phyloP scores from a whole-genome alignment of 345 rosid species.

The Cardamine resedifolia region DNA sequence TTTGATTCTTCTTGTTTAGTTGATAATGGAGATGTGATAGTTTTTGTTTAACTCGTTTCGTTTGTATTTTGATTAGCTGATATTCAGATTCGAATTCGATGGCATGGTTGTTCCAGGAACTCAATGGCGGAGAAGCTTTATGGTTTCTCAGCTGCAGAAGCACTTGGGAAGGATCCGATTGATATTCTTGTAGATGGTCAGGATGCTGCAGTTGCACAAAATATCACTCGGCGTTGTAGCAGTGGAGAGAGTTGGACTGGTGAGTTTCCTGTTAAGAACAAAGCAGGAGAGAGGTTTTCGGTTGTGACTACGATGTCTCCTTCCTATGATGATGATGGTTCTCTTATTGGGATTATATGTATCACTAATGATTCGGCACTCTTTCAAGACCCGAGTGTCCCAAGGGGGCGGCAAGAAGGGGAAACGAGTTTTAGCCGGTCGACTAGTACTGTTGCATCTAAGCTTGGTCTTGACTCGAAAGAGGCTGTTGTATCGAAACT shows the following conservation, averaged over 20 bases:
- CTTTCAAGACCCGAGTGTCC: constrained; percentile 48
- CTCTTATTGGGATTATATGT: constrained; percentile 75
- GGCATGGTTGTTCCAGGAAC: constrained; percentile 60
- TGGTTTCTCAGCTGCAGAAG: constrained; percentile 81
- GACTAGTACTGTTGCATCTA: constrained; percentile 32
- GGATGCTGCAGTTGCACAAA: constrained; percentile 55
- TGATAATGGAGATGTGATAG: background rate
- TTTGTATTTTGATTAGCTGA: too few relatives aligned
- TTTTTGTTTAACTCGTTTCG: background rate
- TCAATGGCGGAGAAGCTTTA: constrained; percentile 76
- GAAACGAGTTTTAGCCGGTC: constrained; percentile 55
- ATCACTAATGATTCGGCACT: constrained; percentile 67
- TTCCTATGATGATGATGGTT: constrained; percentile 71
- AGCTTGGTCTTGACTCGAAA: constrained; percentile 79
- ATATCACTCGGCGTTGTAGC: constrained; percentile 49
- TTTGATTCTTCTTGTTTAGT: constrained; percentile 16
- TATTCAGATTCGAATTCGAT: constrained; percentile 18
- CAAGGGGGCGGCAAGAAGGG: constrained; percentile 43
- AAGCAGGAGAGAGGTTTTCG: constrained; percentile 60
- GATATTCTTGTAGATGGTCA: constrained; percentile 61
- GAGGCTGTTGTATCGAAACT: constrained; percentile 45
- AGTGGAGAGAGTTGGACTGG: constrained; percentile 88
- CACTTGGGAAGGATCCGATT: constrained; percentile 66
- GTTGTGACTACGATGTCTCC: constrained; percentile 77
- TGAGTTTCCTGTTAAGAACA: constrained; percentile 80